phyloP scores from a whole-genome alignment of 768 basidiomycete species.

The Hemileccinum impolitum region DNA sequence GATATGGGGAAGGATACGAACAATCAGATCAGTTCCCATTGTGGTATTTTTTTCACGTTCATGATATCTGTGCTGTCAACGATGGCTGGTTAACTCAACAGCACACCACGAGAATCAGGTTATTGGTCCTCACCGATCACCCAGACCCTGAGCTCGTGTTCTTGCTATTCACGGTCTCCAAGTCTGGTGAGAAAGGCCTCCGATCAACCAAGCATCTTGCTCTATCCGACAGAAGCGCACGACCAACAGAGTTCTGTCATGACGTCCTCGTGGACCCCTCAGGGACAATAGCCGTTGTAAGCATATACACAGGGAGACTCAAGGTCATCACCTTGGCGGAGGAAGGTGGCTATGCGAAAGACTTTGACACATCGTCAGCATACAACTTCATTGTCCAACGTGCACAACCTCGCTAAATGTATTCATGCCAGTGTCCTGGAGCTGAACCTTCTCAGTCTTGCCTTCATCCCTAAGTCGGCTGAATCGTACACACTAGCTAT shows the following conservation, averaged over 20 bases:
- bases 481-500: constrained; percentile 58
- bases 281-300: constrained; percentile 57
- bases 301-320: constrained; percentile 68
- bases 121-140: constrained; percentile 71
- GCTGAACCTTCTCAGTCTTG: constrained; percentile 62
- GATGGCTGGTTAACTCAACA: constrained; percentile 8
- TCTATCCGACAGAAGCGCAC: constrained; percentile 54
- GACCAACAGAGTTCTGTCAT: constrained; percentile 68
- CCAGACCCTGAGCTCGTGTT: constrained; percentile 72
- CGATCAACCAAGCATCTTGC: constrained; percentile 43
- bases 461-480: constrained; percentile 47
- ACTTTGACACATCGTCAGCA: constrained; percentile 65
- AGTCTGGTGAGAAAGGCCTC: constrained; percentile 33
- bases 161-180: constrained; percentile 46
- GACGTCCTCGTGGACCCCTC: constrained; percentile 64
- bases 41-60: constrained; percentile 40
- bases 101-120: constrained; percentile 37
- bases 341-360: constrained; percentile 49
- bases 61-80: constrained; percentile 1
- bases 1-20: constrained; percentile 65
- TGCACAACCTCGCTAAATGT: constrained; percentile 2
- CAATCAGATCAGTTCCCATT: constrained; percentile 53
- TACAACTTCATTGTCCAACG: background rate
- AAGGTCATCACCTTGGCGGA: constrained; percentile 55
- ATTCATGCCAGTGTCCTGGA: constrained; percentile 50